Evolutionary conservation across 2,329 filamentous ascomycete genomes (phyloP), one percentile per base, ranked within the genome.

Genomic region (Endothia cerciana): DNA sequence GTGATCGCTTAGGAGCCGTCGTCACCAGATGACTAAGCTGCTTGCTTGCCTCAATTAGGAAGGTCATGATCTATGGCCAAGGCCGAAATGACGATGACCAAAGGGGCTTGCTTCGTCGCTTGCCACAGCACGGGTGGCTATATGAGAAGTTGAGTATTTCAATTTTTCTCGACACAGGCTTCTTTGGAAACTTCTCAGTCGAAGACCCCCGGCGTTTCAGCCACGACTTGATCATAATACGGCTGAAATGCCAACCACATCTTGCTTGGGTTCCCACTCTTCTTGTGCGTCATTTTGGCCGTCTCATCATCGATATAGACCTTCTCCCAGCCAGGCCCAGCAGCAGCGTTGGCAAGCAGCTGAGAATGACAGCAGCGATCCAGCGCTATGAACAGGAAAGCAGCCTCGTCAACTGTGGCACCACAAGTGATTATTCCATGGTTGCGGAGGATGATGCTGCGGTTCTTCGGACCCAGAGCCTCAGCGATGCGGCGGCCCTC

Each of bases 1-100:
- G 43, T 47, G 43, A 49, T 15, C 22, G 84, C 85, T 3, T 83
- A 81, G 72, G 88, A 86, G 63, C 89, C 88, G 77, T 85, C 83
- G 70, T 87, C 88, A 1, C 85, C 85, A n/a, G 43, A 57, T 65
- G 60, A 63, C 60, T 65, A 62, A 65, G 64, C 58, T 49, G 30
- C 41, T 25, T 38, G 5, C 57, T 38, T 36, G 30, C n/a, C 40
- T 3, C 51, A 38, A 56, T 47, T 55, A 47, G 60, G 63, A 51
- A 65, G 63, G 63, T 62, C 56, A 19, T 22, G 25, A 36, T 5
- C 33, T n/a, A n/a, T n/a, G n/a, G n/a, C n/a, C n/a, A n/a, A n/a
- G n/a, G n/a, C n/a, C n/a, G n/a, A n/a, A n/a, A n/a, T n/a, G n/a
- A n/a, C n/a, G n/a, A n/a, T n/a, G n/a, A n/a, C n/a, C n/a, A n/a